Evolutionary conservation across 345 rosid genomes (phyloP), one percentile per base, ranked within the genome.

Genomic region (Garcia nutans): DNA sequence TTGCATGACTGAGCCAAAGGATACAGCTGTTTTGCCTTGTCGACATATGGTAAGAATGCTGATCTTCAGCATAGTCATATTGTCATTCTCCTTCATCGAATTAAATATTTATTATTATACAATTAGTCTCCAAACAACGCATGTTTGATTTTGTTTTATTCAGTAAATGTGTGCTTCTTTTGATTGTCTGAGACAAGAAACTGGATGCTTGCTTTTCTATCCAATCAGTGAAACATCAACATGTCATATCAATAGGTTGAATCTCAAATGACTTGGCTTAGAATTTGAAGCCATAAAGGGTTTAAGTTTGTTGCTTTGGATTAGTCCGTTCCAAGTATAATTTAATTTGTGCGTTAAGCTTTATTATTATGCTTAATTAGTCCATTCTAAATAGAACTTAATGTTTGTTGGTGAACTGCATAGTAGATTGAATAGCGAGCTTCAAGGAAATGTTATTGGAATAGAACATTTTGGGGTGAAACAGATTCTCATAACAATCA

Each of bases 1-100:
- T 61, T 88, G 89, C 84, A 72, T 82, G 81, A 80, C 80, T 8
- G 86, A 85, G 72, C 91, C 87, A 8, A 84, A 79, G 74, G 84
- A 81, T 71, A 87, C 88, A 0, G 78, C 84, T 37, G 76, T 79
- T 76, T 59, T 88, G 67, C 88, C 87, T 74, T 86, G 91, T 70
- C 73, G 89, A 65, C 87, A 88, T 79, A 77, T 88, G 88, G 90
- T 87, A 66, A 85, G 83, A 42, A 26, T 73, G 15, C 57, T 33
- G 56, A 54, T 26, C 45, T 70, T 55, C 7, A 19, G 20, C 54
- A 23, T 47, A 54, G 69, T 54, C 17, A 42, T 75, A 22, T 49
- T 71, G 17, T 72, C 52, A 41, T 62, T 71, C 23, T 71, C 2
- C 33, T 63, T 62, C 23, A 26, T 23, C 26, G 33, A 33, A 33